These are phyloP conservation scores for Sphagnum contortum DNA, from an alignment of 225 moss, liverwort and hornwort genomes.

Conservation along the genomic window DNA sequence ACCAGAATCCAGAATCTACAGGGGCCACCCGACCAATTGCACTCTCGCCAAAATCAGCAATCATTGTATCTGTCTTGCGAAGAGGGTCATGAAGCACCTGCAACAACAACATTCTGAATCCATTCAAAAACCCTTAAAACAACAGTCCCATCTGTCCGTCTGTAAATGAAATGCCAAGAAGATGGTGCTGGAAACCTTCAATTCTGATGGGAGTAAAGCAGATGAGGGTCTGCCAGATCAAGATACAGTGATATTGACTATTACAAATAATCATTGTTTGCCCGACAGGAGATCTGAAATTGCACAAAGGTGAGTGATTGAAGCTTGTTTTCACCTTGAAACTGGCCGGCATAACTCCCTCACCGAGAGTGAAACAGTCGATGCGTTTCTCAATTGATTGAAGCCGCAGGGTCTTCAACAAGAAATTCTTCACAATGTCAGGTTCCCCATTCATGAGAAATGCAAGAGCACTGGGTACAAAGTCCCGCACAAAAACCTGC, in stretches of 20 bases:
- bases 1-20: constrained; percentile 37
- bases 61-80: constrained; percentile 5
- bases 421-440: constrained; percentile 39
- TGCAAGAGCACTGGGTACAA: constrained; percentile 40
- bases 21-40: constrained; percentile 47
- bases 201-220: too few species aligned
- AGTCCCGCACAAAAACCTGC: constrained; percentile 47
- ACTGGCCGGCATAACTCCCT: constrained; percentile 49
- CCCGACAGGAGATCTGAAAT: constrained; percentile 25
- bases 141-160: too few species aligned
- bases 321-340: constrained; percentile 18
- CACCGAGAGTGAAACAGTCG: constrained; percentile 36
- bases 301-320: too few species aligned
- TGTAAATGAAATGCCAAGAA: too few species aligned
- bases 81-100: too few species aligned
- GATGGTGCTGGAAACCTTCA: too few species aligned
- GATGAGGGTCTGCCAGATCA: too few species aligned
- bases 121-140: too few species aligned
- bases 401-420: constrained; percentile 34
- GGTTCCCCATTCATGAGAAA: constrained; percentile 51
- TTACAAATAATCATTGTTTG: constrained; percentile 12
- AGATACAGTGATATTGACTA: not conserved
- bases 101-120: too few species aligned
- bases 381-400: constrained; percentile 47
- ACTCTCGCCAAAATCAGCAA: constrained; percentile 43